These are phyloP conservation scores for Curvularia eragrostidis DNA, from an alignment of 2,329 filamentous ascomycete genomes.

Conservation along the genomic window DNA sequence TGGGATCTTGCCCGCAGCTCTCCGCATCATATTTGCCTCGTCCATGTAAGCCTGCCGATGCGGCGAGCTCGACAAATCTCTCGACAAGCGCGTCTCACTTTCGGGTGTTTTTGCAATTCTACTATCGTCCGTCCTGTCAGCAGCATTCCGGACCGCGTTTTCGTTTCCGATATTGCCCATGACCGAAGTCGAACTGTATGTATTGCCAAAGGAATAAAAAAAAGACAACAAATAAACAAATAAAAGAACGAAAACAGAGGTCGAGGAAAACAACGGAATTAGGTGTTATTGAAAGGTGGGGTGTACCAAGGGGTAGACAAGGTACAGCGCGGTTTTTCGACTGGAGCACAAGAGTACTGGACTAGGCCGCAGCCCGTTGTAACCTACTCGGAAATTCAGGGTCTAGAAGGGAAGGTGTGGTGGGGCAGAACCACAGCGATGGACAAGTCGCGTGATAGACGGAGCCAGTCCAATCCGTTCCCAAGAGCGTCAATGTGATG, in stretches of 20 bases:
- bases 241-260: not conserved
- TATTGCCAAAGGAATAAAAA: not conserved
- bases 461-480: not conserved
- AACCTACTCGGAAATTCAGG: conserved; percentile 10
- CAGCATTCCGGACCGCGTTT: conserved; percentile 36
- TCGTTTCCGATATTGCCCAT: conserved; percentile 37
- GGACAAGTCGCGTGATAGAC: conserved; percentile 9
- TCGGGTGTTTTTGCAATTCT: conserved; percentile 24
- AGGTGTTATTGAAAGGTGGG: not conserved
- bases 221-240: not conserved
- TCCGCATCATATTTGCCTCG: conserved; percentile 38
- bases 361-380: conserved; percentile 7
- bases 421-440: not conserved
- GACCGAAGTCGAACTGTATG: too few species aligned
- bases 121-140: conserved; percentile 36
- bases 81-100: conserved; percentile 41
- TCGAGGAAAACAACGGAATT: not conserved
- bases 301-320: not conserved
- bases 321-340: not conserved
- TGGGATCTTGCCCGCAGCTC: conserved; percentile 50
- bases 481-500: conserved; percentile 9
- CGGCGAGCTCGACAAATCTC: conserved; percentile 43
- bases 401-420: not conserved
- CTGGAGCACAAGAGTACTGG: not conserved
- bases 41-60: conserved; percentile 34